A percentile compares a stretch with the other conserved stretches of the same genome.
Evolutionary conservation across 2,329 filamentous ascomycete species (phyloP).

Genomic region (Calonectria pseudoturangicola): DNA sequence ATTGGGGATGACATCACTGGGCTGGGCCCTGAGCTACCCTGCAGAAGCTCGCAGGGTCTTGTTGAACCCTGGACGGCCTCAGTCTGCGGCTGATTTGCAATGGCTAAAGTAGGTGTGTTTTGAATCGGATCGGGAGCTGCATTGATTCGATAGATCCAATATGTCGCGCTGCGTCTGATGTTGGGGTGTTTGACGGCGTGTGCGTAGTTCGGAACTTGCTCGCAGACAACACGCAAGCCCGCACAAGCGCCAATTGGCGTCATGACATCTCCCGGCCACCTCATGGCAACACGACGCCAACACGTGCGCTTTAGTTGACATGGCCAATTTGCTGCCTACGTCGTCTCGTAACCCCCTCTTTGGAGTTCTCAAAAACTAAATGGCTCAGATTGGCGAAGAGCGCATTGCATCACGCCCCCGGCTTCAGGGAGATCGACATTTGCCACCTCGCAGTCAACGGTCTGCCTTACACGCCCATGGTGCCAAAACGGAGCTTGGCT

Average conservation of each 20-base stretch:
- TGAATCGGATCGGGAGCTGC: no score
- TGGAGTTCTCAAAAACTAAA: constrained; percentile 3
- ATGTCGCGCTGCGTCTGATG: background rate
- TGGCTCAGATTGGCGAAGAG: constrained; percentile 7
- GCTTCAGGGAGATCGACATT: constrained; percentile 13
- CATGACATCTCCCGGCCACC: background rate
- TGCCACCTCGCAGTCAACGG: constrained; percentile 1
- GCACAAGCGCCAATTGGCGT: background rate
- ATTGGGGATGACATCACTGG: constrained; percentile 14
- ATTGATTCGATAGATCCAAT: background rate
- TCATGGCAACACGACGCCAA: background rate
- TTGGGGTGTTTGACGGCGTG: background rate
- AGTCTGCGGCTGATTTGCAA: background rate
- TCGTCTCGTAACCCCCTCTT: constrained; percentile 8
- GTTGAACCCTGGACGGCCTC: background rate
- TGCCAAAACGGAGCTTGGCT: constrained; percentile 14
- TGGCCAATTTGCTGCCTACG: background rate
- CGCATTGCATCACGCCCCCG: background rate
- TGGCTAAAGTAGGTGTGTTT: background rate
- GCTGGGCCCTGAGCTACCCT: constrained; percentile 4
- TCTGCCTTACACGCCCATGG: constrained; percentile 22
- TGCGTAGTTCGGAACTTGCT: background rate
- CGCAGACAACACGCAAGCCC: background rate
- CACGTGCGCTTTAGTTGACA: background rate
- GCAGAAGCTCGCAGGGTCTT: constrained; percentile 5